phyloP scores from a whole-genome alignment of 148 eudicot species.

The Camellia lanceoleosa region DNA sequence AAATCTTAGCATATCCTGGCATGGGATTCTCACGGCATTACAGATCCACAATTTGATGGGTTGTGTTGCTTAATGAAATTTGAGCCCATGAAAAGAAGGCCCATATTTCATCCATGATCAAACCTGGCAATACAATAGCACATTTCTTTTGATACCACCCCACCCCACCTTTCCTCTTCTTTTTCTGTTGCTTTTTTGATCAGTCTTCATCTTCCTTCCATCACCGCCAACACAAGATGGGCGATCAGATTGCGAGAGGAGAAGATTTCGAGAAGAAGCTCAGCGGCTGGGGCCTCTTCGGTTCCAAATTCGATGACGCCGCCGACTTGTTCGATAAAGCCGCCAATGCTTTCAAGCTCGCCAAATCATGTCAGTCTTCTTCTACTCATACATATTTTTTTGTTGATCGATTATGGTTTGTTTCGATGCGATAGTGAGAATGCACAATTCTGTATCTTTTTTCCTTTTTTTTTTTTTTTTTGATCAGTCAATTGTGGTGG shows the following conservation, averaged over 20 bases:
- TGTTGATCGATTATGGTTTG: neutral
- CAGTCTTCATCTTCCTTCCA: neutral
- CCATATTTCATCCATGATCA: no score
- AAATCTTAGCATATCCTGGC: no score
- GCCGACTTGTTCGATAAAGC: constrained; percentile 76
- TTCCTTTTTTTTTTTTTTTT: no score
- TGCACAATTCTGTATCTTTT: no score
- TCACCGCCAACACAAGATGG: neutral
- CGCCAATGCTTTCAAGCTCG: constrained; percentile 71
- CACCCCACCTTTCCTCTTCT: no score
- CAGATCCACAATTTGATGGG: no score
- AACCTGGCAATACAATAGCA: no score
- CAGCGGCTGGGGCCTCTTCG: constrained; percentile 62
- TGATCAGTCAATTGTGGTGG: neutral
- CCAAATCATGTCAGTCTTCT: constrained; percentile 54
- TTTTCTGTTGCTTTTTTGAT: no score
- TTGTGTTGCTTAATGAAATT: no score
- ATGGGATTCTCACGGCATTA: no score
- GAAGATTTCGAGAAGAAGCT: constrained; percentile 69
- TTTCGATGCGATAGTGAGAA: neutral
- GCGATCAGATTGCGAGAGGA: constrained; percentile 34
- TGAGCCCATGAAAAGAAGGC: no score
- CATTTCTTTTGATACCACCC: neutral
- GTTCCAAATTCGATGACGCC: constrained; percentile 74
- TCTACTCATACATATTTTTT: neutral